Base-by-base conservation (phyloP, 495 filamentous ascomycete species). In the Tuber brumale region DNA sequence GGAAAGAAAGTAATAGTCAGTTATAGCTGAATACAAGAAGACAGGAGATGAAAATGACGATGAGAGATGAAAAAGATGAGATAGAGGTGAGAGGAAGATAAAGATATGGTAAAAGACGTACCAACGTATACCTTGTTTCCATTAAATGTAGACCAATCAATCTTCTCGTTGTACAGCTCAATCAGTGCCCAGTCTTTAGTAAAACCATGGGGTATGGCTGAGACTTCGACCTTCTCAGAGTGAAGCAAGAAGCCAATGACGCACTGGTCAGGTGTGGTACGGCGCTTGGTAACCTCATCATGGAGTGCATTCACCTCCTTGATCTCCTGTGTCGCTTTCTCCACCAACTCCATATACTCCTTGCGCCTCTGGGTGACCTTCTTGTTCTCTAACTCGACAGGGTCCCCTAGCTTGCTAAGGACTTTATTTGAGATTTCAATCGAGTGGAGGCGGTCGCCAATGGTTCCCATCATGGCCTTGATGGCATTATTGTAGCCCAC, bases 101-200 rank as follows among this genome's bases (percentile, higher is more conserved):
- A 74, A 75, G 70, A 3, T 61, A 75, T 73, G 3, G 37, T 10
- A 72, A 74, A 72, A 73, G 69, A 70, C 71, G 21, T 75, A 75
- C 74, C 71, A 70, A 75, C 2, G 12, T 75, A 75, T 21, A 75
- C 35, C 70, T 75, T 75, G 35, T 75, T 75, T 43, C 74, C 71
- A 0, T 48, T 72, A 48, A 75, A 74, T 0, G 71, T 48, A 46
- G 74, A n/a, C 70, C 74, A 74, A 45, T 75, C 37, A 72, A 75
- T 71, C 70, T 75, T 74, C 14, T 72, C 37, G 3, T 75, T 10
- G 16, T 75, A 46, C 21, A 75, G 66, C 18, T 74, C 71, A 12
- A 75, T 72, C 6, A 75, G 39, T 0, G 74, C 74, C 74, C 74
- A 74, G 74, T 75, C 74, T 10, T 48, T 74, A 16, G 69, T 75